Conservation (phyloP, 164 flowering plant species). For the Piper betle region DNA sequence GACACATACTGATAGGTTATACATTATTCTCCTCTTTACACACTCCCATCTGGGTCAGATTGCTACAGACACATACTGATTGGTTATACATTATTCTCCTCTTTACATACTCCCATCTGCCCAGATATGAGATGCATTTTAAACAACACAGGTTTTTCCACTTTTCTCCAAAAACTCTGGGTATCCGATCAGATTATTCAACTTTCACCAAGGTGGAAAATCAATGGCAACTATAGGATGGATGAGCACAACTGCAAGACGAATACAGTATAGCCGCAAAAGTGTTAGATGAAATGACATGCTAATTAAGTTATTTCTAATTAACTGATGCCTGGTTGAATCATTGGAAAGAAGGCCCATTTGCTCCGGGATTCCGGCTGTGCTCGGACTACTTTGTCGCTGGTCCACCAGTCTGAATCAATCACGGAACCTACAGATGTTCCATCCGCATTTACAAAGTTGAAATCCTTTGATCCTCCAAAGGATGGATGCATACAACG, state of each 20-base stretch:
- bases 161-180: background rate
- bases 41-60: background rate
- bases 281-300: background rate
- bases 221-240: background rate
- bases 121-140: background rate
- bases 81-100: background rate
- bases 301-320: background rate
- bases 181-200: background rate
- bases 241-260: background rate
- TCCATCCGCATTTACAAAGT: constrained; percentile 57
- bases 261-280: background rate
- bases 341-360: constrained; percentile 75
- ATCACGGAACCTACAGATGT: constrained; percentile 24
- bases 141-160: too few relatives aligned
- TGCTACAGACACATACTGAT: background rate
- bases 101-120: background rate
- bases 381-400: constrained; percentile 37
- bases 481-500: constrained; percentile 11
- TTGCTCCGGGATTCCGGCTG: constrained; percentile 29
- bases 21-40: background rate
- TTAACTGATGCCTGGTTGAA: constrained; percentile 72
- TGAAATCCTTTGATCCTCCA: constrained; percentile 70
- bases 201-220: background rate
- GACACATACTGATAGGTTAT: background rate
- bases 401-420: constrained; percentile 68